These are phyloP conservation scores for Acanthamoeba lenticulata DNA, from an alignment of 208 protist species.

Conservation along the genomic window DNA sequence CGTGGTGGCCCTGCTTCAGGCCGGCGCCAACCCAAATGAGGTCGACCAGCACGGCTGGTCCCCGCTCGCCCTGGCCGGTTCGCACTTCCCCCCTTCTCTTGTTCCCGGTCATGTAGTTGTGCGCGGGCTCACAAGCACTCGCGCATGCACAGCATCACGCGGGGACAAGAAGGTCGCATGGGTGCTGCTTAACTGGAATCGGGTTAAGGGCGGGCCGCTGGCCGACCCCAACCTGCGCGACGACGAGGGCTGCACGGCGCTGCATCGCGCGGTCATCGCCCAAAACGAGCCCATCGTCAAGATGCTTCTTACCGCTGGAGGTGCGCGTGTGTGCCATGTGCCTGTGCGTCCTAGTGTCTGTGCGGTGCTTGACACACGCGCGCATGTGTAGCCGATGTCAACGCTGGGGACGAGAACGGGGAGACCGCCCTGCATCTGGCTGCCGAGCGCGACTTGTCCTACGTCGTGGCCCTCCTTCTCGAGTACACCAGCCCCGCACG, in stretches of 20 bases:
- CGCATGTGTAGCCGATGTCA: conserved; percentile 55
- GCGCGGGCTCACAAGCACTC: not conserved
- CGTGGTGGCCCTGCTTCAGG: conserved; percentile 17
- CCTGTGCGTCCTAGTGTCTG: no score
- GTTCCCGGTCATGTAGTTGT: not conserved
- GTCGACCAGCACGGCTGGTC: conserved; percentile 26
- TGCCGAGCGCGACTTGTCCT: not conserved
- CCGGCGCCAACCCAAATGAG: conserved; percentile 24
- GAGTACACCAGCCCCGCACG: not conserved
- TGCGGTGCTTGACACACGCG: no score
- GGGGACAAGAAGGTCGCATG: not conserved
- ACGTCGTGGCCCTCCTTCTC: not conserved
- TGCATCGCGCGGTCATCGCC: not conserved
- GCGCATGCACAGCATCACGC: not conserved
- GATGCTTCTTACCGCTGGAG: not conserved
- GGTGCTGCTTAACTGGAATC: conserved; percentile 43
- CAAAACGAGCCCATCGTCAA: conserved; percentile 44
- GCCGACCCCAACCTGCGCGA: conserved; percentile 39
- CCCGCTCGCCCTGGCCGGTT: conserved; percentile 29
- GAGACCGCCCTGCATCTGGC: conserved; percentile 23
- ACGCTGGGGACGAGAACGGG: not conserved
- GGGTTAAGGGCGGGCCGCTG: not conserved
- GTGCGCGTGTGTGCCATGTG: not conserved
- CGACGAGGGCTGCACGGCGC: conserved; percentile 9
- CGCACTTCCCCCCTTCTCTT: no score